Evolutionary conservation across 352 stramenopile genomes (phyloP).

Genomic region (Pythium phragmiticola): DNA sequence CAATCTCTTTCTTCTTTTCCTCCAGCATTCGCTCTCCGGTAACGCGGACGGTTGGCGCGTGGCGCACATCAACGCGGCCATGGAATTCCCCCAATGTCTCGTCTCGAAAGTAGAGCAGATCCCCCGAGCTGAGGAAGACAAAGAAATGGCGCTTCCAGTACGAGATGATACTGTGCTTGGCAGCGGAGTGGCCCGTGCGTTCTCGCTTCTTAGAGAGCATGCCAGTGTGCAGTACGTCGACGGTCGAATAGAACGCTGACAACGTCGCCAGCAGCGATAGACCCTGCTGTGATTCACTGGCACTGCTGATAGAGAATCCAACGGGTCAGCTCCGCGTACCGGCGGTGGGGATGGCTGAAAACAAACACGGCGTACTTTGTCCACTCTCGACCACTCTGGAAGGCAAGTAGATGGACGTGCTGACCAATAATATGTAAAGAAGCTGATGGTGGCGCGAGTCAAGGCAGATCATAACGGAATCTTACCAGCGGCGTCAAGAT

Average conservation of each 20-base stretch:
- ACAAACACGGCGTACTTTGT: slow-evolving; percentile 31
- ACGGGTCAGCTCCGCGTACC: too few species aligned
- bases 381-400: slow-evolving; percentile 74
- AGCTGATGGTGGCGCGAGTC: not conserved
- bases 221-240: slow-evolving; percentile 67
- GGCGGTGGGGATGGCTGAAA: too few species aligned
- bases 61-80: slow-evolving; percentile 71
- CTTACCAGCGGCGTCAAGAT: slow-evolving; percentile 67
- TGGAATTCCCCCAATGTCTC: slow-evolving; percentile 70
- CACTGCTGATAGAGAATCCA: slow-evolving; percentile 25
- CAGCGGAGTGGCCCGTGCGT: slow-evolving; percentile 56
- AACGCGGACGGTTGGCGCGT: slow-evolving; percentile 75
- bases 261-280: slow-evolving; percentile 71
- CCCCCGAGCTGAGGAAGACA: slow-evolving; percentile 66
- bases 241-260: slow-evolving; percentile 71
- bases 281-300: slow-evolving; percentile 74
- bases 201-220: slow-evolving; percentile 79
- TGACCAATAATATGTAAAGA: slow-evolving; percentile 16
- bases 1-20: slow-evolving; percentile 65
- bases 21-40: slow-evolving; percentile 73
- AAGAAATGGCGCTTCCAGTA: slow-evolving; percentile 87
- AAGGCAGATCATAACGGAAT: not conserved
- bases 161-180: slow-evolving; percentile 76
- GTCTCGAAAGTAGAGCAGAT: slow-evolving; percentile 79
- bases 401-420: slow-evolving; percentile 74